Conservation (phyloP, 371 early-diverging fungal genomes). For the Nematocida sp. region DNA sequence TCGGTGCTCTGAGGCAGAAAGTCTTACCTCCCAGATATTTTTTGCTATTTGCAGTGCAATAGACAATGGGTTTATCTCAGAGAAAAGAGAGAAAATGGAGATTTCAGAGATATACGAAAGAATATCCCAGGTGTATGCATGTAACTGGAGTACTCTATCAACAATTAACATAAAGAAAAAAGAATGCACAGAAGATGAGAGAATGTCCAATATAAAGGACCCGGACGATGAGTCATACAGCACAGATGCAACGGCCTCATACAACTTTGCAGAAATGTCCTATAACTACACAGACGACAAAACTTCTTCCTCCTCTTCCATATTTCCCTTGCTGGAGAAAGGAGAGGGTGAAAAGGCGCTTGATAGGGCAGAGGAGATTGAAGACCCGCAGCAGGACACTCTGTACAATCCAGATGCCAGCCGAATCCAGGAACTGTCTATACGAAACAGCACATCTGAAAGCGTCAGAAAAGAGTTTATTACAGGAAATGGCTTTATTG, state of each 20-base stretch:
- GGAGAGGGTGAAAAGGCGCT: neutral
- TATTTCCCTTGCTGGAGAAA: slow-evolving; percentile 6
- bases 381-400: neutral
- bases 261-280: slow-evolving; percentile 42
- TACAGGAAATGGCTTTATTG: slow-evolving; percentile 5
- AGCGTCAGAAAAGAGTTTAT: neutral
- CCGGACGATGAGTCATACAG: slow-evolving; percentile 39
- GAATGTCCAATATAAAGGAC: slow-evolving; percentile 20
- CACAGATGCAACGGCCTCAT: slow-evolving; percentile 44
- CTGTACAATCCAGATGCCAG: neutral
- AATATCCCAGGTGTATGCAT: slow-evolving; percentile 23
- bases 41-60: slow-evolving; percentile 53
- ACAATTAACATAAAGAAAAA: slow-evolving; percentile 18
- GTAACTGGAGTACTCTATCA: slow-evolving; percentile 50
- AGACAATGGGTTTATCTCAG: slow-evolving; percentile 39
- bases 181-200: slow-evolving; percentile 3
- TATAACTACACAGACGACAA: slow-evolving; percentile 57
- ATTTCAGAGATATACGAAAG: slow-evolving; percentile 24
- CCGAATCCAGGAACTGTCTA: slow-evolving; percentile 4
- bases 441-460: neutral
- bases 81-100: neutral
- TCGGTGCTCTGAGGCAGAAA: slow-evolving; percentile 46
- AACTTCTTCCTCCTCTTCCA: slow-evolving; percentile 39
- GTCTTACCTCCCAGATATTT: slow-evolving; percentile 35
- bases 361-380: slow-evolving; percentile 1